These are phyloP conservation scores for Cercophora samala DNA, from an alignment of 495 filamentous ascomycete genomes.

Conservation along the genomic window DNA sequence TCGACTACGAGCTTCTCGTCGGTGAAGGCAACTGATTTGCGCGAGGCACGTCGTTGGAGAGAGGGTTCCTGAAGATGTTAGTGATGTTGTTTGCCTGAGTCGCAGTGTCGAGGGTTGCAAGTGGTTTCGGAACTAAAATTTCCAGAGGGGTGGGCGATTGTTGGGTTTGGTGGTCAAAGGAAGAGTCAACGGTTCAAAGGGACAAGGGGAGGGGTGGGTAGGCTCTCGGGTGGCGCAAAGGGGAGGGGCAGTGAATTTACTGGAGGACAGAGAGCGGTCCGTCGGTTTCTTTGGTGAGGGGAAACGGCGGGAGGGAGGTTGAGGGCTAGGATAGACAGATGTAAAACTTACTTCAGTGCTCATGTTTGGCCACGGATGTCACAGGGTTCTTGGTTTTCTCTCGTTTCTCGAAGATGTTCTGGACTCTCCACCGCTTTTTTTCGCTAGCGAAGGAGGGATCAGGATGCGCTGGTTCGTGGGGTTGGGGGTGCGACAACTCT, in stretches of 20 bases:
- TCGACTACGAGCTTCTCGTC: conserved; percentile 80
- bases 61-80: conserved; percentile 40
- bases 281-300: conserved; percentile 18
- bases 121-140: neutral
- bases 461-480: neutral
- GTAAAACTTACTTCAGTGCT: conserved; percentile 36
- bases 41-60: conserved; percentile 54
- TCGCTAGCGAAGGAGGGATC: conserved; percentile 2
- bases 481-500: conserved; percentile 9
- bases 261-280: conserved; percentile 13
- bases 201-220: conserved; percentile 4
- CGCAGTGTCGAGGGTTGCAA: neutral
- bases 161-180: neutral
- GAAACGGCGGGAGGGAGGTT: conserved; percentile 2
- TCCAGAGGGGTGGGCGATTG: neutral
- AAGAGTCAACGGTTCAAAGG: neutral
- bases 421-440: conserved; percentile 24
- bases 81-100: conserved; percentile 12
- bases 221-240: neutral
- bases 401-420: conserved; percentile 9
- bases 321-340: conserved; percentile 4
- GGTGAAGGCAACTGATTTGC: conserved; percentile 89
- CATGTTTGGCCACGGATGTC: conserved; percentile 29
- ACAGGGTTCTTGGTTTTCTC: conserved; percentile 7
- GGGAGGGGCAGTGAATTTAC: conserved; percentile 23